These are phyloP conservation scores for Paramecium caudatum DNA, from an alignment of 73 alveolate genomes.

Conservation along the genomic window DNA sequence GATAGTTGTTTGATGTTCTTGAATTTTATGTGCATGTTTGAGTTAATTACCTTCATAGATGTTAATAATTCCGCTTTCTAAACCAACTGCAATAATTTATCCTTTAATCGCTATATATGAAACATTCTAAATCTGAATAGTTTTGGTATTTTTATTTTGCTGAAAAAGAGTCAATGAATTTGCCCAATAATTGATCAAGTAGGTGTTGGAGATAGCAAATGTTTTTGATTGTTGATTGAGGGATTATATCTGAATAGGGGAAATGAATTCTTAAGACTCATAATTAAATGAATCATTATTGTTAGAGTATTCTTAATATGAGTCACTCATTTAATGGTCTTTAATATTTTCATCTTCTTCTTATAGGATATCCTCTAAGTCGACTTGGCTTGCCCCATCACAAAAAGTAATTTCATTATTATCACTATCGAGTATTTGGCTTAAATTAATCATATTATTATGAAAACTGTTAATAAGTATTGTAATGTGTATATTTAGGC, in stretches of 20 bases:
- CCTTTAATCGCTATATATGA: neutral
- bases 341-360: constrained; percentile 25
- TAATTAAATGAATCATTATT: constrained; percentile 20
- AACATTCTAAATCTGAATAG: neutral
- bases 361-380: constrained; percentile 41
- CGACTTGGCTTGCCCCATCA: constrained; percentile 17
- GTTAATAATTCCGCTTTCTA: neutral
- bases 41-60: constrained; percentile 2
- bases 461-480: constrained; percentile 13
- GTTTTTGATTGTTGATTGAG: neutral
- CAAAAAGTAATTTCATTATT: constrained; percentile 22
- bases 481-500: neutral
- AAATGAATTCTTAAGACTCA: constrained; percentile 25
- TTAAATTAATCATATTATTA: constrained; percentile 33
- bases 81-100: neutral
- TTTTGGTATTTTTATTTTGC: neutral
- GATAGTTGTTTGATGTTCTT: constrained; percentile 15
- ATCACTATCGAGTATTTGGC: constrained; percentile 42
- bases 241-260: neutral
- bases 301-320: neutral
- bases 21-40: neutral
- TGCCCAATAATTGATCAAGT: neutral
- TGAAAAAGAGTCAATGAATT: neutral
- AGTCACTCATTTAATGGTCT: constrained; percentile 5
- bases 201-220: neutral